Evolutionary conservation across 495 filamentous ascomycete species (phyloP).

Genomic region (Penicillium tannophilum): DNA sequence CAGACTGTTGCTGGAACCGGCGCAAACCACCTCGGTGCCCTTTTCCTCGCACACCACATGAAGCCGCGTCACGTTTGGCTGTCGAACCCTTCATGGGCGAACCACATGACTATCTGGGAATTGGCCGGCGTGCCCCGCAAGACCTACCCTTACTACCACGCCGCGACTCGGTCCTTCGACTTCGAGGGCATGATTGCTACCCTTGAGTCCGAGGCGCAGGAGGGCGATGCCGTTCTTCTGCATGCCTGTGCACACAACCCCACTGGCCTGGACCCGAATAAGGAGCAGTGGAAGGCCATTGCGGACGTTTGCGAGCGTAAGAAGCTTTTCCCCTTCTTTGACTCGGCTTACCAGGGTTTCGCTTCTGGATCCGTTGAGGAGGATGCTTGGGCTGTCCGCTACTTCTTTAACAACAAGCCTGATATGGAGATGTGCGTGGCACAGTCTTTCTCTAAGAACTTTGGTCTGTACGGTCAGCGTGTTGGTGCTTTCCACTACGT

Average conservation of each 20-base stretch:
- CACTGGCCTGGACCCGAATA: conserved; percentile 54
- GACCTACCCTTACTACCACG: conserved; percentile 53
- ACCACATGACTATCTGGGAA: conserved; percentile 53
- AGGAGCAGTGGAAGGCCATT: conserved; percentile 57
- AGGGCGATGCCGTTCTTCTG: conserved; percentile 49
- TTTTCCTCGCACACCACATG: conserved; percentile 69
- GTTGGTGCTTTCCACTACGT: conserved; percentile 54
- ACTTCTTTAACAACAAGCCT: conserved; percentile 54
- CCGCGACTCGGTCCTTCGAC: conserved; percentile 47
- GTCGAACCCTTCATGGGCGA: conserved; percentile 53
- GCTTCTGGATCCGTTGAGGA: conserved; percentile 54
- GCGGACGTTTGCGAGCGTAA: conserved; percentile 52
- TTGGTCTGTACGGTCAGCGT: conserved; percentile 58
- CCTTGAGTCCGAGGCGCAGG: conserved; percentile 42
- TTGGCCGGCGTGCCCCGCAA: conserved; percentile 45
- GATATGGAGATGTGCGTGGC: conserved; percentile 53
- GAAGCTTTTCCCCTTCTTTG: conserved; percentile 57
- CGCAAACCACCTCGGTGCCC: conserved; percentile 82
- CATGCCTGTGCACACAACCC: conserved; percentile 61
- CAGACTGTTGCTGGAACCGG: conserved; percentile 94
- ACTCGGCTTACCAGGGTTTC: conserved; percentile 60
- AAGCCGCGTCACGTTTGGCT: conserved; percentile 50
- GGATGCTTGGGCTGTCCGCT: conserved; percentile 56
- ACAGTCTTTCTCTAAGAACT: conserved; percentile 59
- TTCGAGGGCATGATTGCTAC: conserved; percentile 51